Percentiles rank a stretch among this genome's conserved stretches.
Conservation (phyloP, 768 basidiomycete species). For the Favolaschia claudopus region DNA sequence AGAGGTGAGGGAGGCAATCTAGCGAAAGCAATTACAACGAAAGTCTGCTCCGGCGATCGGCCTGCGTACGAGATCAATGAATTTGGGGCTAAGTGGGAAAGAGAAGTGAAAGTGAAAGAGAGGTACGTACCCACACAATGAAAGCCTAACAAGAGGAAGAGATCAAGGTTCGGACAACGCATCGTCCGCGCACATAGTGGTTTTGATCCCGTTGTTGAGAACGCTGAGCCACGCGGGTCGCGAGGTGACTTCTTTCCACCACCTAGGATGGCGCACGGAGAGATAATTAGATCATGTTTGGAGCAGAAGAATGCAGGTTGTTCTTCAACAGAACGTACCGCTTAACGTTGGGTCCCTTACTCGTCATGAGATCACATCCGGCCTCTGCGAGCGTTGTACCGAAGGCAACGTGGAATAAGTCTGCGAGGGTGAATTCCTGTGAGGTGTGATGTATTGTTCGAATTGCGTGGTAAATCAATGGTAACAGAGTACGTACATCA, state of each 20-base stretch:
- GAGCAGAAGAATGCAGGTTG: not conserved
- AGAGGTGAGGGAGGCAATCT: too few relatives aligned
- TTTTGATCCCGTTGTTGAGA: not conserved
- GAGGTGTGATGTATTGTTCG: slow-evolving; percentile 42
- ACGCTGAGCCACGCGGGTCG: not conserved
- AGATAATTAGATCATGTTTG: not conserved
- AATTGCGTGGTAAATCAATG: slow-evolving; percentile 14
- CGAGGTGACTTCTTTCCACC: not conserved
- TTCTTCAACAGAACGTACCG: slow-evolving; percentile 34
- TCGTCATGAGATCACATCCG: slow-evolving; percentile 28
- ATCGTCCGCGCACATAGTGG: too few relatives aligned
- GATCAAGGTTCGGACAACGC: too few relatives aligned
- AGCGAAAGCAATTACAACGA: too few relatives aligned
- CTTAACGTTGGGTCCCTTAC: slow-evolving; percentile 41
- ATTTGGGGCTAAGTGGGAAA: too few relatives aligned
- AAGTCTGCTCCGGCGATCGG: too few relatives aligned
- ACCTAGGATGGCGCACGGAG: not conserved
- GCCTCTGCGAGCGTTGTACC: not conserved
- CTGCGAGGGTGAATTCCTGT: slow-evolving; percentile 56
- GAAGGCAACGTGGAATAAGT: slow-evolving; percentile 56
- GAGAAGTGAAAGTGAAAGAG: too few relatives aligned
- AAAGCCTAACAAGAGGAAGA: too few relatives aligned
- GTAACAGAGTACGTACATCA: not conserved
- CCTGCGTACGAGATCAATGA: too few relatives aligned
- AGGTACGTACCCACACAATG: too few relatives aligned